Conservation (phyloP, 495 filamentous ascomycete species). For the Xylaria castorea region DNA sequence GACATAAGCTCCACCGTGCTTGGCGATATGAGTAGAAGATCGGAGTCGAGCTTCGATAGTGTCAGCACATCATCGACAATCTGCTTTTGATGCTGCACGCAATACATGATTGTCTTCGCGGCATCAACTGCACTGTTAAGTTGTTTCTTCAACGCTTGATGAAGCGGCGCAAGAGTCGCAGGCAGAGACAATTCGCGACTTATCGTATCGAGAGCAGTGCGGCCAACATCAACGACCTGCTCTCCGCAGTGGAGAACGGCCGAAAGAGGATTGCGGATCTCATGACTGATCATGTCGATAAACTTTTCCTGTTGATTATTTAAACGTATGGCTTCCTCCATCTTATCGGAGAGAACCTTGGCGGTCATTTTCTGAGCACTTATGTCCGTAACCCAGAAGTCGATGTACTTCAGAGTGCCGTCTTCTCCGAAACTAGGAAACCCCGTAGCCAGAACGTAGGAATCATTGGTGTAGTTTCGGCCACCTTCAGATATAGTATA, state of each 20-base stretch:
- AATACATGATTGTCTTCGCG: conserved; percentile 76
- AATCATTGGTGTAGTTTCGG: neutral
- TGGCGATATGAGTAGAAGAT: conserved; percentile 29
- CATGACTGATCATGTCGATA: conserved; percentile 79
- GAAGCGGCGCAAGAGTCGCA: neutral
- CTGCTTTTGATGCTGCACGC: conserved; percentile 77
- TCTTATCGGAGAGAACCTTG: conserved; percentile 43
- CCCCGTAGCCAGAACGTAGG: conserved; percentile 1
- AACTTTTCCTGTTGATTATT: conserved; percentile 70
- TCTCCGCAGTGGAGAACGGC: conserved; percentile 76
- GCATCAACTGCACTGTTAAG: conserved; percentile 68
- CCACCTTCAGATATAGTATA: conserved; percentile 3
- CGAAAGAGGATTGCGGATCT: conserved; percentile 75
- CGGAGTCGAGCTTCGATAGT: conserved; percentile 79
- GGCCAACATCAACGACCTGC: conserved; percentile 58
- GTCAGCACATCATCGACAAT: conserved; percentile 83
- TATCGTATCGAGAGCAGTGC: neutral
- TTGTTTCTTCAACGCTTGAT: conserved; percentile 16
- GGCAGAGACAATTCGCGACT: neutral
- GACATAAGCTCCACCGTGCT: neutral
- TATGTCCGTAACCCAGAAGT: conserved; percentile 51
- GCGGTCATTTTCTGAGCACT: conserved; percentile 49
- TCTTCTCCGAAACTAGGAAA: conserved; percentile 46
- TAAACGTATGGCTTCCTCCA: conserved; percentile 53
- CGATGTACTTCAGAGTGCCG: conserved; percentile 47